Evolutionary conservation across 352 stramenopile species (phyloP).

Genomic region (Phytophthora aleatoria): DNA sequence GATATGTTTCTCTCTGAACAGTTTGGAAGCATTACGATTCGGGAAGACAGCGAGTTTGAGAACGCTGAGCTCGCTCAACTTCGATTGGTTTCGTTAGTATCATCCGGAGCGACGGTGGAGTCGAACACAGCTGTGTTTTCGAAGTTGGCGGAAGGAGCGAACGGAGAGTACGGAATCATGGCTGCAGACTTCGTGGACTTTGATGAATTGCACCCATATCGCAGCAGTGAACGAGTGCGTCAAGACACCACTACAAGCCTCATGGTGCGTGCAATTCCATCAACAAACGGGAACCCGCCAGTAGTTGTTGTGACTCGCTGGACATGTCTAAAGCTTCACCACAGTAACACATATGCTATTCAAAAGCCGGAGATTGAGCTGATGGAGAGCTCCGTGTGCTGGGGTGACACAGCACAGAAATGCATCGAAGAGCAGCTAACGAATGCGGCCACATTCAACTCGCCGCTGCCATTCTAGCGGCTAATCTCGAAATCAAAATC

Average conservation of each 20-base stretch:
- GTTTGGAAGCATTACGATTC: not conserved
- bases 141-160: not conserved
- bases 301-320: not conserved
- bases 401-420: slow-evolving; percentile 14
- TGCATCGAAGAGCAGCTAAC: not conserved
- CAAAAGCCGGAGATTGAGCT: not conserved
- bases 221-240: slow-evolving; percentile 21
- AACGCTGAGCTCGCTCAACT: not conserved
- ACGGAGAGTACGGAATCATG: slow-evolving; percentile 15
- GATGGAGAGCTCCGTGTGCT: slow-evolving; percentile 22
- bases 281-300: not conserved
- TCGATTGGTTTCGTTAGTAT: not conserved
- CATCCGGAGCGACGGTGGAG: not conserved
- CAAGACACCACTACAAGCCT: slow-evolving; percentile 38
- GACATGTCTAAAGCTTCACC: not conserved
- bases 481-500: too few relatives aligned
- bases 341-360: not conserved
- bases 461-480: too few relatives aligned
- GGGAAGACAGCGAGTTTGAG: not conserved
- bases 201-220: slow-evolving; percentile 48
- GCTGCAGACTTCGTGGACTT: slow-evolving; percentile 36
- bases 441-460: too few relatives aligned
- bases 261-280: not conserved
- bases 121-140: slow-evolving; percentile 20
- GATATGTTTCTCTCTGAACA: not conserved